A percentile compares a stretch with the other conserved stretches of the same genome.
Evolutionary conservation across 2,329 filamentous ascomycete genomes (phyloP).

Genomic region (Cordyceps javanica): DNA sequence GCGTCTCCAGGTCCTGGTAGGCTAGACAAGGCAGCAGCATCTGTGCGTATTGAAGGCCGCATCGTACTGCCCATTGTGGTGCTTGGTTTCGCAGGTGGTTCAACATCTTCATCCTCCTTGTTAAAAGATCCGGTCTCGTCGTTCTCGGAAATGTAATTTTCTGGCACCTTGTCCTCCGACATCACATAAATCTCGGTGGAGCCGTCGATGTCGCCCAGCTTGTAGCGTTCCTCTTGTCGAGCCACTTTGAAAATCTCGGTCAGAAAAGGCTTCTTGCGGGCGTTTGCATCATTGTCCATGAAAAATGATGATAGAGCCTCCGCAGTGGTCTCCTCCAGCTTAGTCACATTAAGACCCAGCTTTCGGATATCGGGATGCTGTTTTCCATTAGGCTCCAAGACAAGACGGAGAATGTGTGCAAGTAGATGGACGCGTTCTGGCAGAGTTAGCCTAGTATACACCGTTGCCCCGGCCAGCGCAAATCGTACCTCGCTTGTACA

Average conservation of each 20-base stretch:
- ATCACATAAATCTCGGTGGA: conserved; percentile 43
- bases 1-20: conserved; percentile 28
- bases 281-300: conserved; percentile 49
- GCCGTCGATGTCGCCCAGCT: conserved; percentile 49
- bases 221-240: conserved; percentile 48
- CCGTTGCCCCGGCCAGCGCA: background rate
- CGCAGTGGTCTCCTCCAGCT: conserved; percentile 51
- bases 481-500: conserved; percentile 58
- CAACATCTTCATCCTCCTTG: conserved; percentile 38
- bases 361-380: conserved; percentile 49
- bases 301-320: conserved; percentile 56
- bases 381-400: conserved; percentile 42
- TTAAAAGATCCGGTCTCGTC: conserved; percentile 34
- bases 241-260: conserved; percentile 59
- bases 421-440: conserved; percentile 54
- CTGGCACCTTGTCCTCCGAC: conserved; percentile 45
- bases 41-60: conserved; percentile 12
- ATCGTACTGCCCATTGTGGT: conserved; percentile 24
- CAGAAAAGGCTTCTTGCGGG: conserved; percentile 48
- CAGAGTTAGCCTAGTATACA: conserved; percentile 6
- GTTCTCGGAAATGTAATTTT: conserved; percentile 42
- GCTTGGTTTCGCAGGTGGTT: conserved; percentile 28
- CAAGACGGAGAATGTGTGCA: conserved; percentile 53
- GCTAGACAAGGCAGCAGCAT: conserved; percentile 12
- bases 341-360: conserved; percentile 45